These are phyloP conservation scores for Globisporangium heterothallicum DNA, from an alignment of 352 stramenopile genomes.

Conservation along the genomic window DNA sequence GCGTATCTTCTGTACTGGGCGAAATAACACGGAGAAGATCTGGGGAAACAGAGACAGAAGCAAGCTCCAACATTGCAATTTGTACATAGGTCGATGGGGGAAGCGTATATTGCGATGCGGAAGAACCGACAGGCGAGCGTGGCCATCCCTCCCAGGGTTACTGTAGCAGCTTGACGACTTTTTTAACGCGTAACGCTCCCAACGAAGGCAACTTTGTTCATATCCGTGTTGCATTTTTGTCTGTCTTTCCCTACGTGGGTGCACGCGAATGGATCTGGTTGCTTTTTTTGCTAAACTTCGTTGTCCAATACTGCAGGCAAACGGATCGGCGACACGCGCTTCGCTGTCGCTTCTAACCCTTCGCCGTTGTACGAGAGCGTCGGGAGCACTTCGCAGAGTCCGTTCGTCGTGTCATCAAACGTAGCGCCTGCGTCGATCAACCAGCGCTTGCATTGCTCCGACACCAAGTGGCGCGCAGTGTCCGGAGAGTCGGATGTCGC, in stretches of 20 bases:
- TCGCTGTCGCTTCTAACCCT: slow-evolving; percentile 43
- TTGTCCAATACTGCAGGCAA: slow-evolving; percentile 24
- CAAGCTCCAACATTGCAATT: no score
- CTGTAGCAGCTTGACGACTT: slow-evolving; percentile 1
- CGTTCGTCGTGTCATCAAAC: slow-evolving; percentile 25
- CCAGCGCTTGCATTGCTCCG: slow-evolving; percentile 58
- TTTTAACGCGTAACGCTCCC: slow-evolving; percentile 7
- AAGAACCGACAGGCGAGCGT: no score
- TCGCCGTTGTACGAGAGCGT: slow-evolving; percentile 83
- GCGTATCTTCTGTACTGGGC: no score
- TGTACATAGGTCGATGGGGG: no score
- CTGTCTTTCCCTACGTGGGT: no score
- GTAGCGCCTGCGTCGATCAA: slow-evolving; percentile 37
- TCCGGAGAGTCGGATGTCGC: slow-evolving; percentile 78
- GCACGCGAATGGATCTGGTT: slow-evolving; percentile 18
- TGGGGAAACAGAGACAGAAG: no score
- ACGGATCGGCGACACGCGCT: slow-evolving; percentile 35
- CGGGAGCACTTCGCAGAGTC: slow-evolving; percentile 69
- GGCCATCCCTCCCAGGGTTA: no score
- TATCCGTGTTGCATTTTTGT: no score
- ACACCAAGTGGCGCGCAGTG: slow-evolving; percentile 62
- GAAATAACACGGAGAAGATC: no score
- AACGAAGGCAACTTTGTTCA: slow-evolving; percentile 5
- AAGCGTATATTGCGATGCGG: no score
- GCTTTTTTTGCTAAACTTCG: not conserved